These are phyloP conservation scores for Kazachstania martiniae DNA, from an alignment of 805 yeast species.

Conservation along the genomic window DNA sequence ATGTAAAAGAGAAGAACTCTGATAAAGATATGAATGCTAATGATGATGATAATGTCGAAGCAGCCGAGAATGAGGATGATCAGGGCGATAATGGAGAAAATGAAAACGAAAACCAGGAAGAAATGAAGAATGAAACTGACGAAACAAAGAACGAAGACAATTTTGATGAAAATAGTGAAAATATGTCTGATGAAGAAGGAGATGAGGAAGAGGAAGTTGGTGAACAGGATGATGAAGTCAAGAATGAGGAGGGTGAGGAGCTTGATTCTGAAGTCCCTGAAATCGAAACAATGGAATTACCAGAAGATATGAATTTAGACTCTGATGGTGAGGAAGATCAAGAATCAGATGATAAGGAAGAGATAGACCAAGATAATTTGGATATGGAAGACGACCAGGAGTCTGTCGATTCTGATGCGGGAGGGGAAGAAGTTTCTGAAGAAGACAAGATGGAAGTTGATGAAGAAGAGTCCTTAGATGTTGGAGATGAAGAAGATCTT, in stretches of 20 bases:
- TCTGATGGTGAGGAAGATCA: slow-evolving; percentile 24
- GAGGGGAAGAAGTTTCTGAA: slow-evolving; percentile 28
- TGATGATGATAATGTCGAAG: slow-evolving; percentile 34
- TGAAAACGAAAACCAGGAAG: slow-evolving; percentile 17
- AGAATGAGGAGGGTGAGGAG: slow-evolving; percentile 55
- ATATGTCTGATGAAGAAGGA: slow-evolving; percentile 42
- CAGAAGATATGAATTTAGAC: slow-evolving; percentile 86
- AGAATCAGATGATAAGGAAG: slow-evolving; percentile 28
- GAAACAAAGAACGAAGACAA: slow-evolving; percentile 32
- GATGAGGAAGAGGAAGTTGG: slow-evolving; percentile 66
- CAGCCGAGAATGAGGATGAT: slow-evolving; percentile 29
- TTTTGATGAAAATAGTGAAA: slow-evolving; percentile 40
- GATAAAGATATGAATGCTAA: slow-evolving; percentile 55
- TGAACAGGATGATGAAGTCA: slow-evolving; percentile 71
- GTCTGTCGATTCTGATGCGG: no score
- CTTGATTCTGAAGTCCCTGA: slow-evolving; percentile 71
- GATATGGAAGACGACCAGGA: slow-evolving; percentile 20
- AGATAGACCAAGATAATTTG: slow-evolving; percentile 17
- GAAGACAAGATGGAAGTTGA: slow-evolving; percentile 34
- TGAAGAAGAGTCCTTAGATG: slow-evolving; percentile 46
- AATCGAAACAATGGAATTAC: slow-evolving; percentile 76
- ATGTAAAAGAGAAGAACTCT: slow-evolving; percentile 71
- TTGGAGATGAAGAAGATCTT: no score
- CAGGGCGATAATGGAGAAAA: slow-evolving; percentile 23
- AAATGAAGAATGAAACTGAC: slow-evolving; percentile 28